Conservation (phyloP, 2,329 filamentous ascomycete species). For the Penicillium sclerotiorum region DNA sequence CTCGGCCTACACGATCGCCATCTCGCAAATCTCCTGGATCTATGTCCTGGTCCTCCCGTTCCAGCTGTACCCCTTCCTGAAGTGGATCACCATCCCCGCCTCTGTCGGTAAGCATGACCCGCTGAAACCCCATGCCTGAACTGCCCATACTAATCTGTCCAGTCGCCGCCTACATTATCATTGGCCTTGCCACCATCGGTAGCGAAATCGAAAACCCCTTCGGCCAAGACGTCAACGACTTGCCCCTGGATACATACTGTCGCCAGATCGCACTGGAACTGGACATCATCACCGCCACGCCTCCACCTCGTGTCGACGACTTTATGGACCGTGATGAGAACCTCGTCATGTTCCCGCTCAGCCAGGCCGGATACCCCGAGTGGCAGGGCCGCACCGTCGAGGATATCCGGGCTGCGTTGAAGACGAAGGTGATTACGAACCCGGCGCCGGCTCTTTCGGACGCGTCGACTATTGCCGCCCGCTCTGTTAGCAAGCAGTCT, state of each 20-base stretch:
- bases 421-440: constrained; percentile 36
- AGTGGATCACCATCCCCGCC: constrained; percentile 77
- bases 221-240: constrained; percentile 79
- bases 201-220: constrained; percentile 86
- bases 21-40: constrained; percentile 83
- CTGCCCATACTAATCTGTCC: background rate
- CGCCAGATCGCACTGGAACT: constrained; percentile 73
- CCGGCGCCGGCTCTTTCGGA: constrained; percentile 19
- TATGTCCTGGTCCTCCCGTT: constrained; percentile 81
- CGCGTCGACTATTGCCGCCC: constrained; percentile 26
- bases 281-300: constrained; percentile 68
- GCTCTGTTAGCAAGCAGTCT: constrained; percentile 22
- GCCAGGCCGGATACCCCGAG: constrained; percentile 49
- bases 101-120: constrained; percentile 54
- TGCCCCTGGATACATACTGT: constrained; percentile 76
- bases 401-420: constrained; percentile 49
- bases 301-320: constrained; percentile 55
- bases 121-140: background rate
- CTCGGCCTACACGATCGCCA: constrained; percentile 80
- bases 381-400: constrained; percentile 54
- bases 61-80: constrained; percentile 67
- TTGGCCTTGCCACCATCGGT: constrained; percentile 74
- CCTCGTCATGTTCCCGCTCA: constrained; percentile 42
- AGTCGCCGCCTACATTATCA: constrained; percentile 76
- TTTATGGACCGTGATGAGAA: constrained; percentile 48